Evolutionary conservation across 768 basidiomycete species (phyloP).

Genomic region (Piloderma croceum): DNA sequence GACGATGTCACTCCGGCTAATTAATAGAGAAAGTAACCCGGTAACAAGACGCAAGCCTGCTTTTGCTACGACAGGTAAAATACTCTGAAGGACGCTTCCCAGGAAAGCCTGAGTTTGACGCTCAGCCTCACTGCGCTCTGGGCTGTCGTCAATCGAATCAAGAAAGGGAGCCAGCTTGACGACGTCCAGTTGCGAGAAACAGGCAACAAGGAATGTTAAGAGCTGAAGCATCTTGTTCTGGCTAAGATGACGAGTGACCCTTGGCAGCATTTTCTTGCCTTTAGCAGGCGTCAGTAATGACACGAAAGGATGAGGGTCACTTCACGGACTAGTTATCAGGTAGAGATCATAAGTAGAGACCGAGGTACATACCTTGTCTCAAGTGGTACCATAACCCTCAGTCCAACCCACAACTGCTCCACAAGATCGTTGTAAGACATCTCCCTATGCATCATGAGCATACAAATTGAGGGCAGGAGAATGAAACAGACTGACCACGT

Average conservation of each 20-base stretch:
- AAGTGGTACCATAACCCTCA: slow-evolving; percentile 85
- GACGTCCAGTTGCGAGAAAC: slow-evolving; percentile 92
- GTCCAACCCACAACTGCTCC: slow-evolving; percentile 70
- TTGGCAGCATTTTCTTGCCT: slow-evolving; percentile 88
- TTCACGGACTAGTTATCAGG: slow-evolving; percentile 22
- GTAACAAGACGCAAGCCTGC: slow-evolving; percentile 78
- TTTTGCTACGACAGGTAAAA: slow-evolving; percentile 74
- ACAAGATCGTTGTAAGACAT: slow-evolving; percentile 50
- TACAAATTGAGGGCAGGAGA: slow-evolving; percentile 3
- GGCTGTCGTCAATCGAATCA: slow-evolving; percentile 58
- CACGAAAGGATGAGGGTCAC: slow-evolving; percentile 94
- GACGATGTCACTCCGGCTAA: slow-evolving; percentile 73
- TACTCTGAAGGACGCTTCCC: slow-evolving; percentile 78
- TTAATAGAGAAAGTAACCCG: slow-evolving; percentile 77
- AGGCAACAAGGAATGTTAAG: slow-evolving; percentile 87
- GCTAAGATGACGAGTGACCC: slow-evolving; percentile 79
- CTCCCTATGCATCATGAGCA: slow-evolving; percentile 39
- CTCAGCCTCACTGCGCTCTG: slow-evolving; percentile 66
- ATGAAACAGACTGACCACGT: slow-evolving; percentile 39
- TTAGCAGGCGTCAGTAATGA: slow-evolving; percentile 84
- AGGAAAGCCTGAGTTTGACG: slow-evolving; percentile 89
- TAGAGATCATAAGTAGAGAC: not conserved
- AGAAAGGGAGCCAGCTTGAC: slow-evolving; percentile 70
- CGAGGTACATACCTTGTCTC: slow-evolving; percentile 67
- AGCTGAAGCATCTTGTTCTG: slow-evolving; percentile 78